These are phyloP conservation scores for Thalassiosira mediterranea DNA, from an alignment of 352 stramenopile species.

Conservation along the genomic window DNA sequence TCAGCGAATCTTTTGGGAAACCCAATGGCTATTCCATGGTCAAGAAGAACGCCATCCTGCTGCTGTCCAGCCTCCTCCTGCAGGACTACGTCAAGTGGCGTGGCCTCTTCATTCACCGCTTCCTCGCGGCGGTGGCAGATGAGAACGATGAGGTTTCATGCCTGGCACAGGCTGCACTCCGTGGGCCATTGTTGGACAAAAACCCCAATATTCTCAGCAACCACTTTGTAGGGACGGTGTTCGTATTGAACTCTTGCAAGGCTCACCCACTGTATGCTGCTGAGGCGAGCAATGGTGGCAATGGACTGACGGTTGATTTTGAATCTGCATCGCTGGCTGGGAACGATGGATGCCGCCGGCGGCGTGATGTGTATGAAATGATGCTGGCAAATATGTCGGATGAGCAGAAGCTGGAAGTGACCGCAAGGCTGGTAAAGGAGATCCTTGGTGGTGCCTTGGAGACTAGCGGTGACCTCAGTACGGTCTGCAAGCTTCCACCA, in stretches of 20 bases:
- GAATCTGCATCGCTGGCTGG: conserved; percentile 71
- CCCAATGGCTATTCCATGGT: conserved; percentile 66
- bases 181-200: conserved; percentile 90
- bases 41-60: conserved; percentile 92
- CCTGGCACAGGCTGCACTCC: conserved; percentile 92
- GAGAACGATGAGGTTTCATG: conserved; percentile 91
- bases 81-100: conserved; percentile 99
- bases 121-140: conserved; percentile 93
- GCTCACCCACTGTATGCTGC: conserved; percentile 84
- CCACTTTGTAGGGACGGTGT: conserved; percentile 96
- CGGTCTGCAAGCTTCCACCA: conserved; percentile 52
- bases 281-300: conserved; percentile 63
- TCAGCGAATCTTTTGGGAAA: conserved; percentile 25
- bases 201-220: conserved; percentile 93
- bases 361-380: conserved; percentile 92
- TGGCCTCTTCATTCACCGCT: conserved; percentile 93
- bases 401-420: conserved; percentile 95
- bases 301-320: conserved; percentile 76
- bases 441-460: conserved; percentile 90
- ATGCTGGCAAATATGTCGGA: conserved; percentile 93
- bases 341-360: conserved; percentile 62
- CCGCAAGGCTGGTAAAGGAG: conserved; percentile 92
- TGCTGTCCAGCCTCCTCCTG: conserved; percentile 94
- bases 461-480: conserved; percentile 62
- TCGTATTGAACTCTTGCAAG: conserved; percentile 92